A percentile compares a stretch with the other conserved stretches of the same genome.
These are phyloP conservation scores for Chaetoscypha palmicola DNA, from an alignment of 2,329 filamentous ascomycete genomes.

Conservation along the genomic window DNA sequence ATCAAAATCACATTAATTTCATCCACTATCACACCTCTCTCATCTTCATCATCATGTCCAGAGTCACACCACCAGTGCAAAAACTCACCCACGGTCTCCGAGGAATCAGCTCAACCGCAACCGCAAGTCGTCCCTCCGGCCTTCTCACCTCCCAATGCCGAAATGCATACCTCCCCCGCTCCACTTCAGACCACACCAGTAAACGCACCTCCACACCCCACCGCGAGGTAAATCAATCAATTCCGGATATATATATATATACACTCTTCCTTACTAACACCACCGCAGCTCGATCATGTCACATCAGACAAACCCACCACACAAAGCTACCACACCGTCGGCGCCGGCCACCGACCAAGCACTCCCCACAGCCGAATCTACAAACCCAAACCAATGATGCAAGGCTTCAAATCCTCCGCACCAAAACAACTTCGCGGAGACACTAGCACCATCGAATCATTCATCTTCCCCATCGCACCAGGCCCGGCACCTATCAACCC, in stretches of 20 bases:
- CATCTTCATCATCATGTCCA: slow-evolving; percentile 22
- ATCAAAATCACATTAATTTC: not conserved
- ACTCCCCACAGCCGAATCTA: too few relatives aligned
- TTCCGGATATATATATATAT: not conserved
- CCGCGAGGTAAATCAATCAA: too few relatives aligned
- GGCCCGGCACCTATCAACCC: slow-evolving; percentile 23
- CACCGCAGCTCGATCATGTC: slow-evolving; percentile 22
- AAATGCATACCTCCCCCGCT: slow-evolving; percentile 24
- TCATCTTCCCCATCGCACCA: slow-evolving; percentile 44
- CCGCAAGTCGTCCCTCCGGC: slow-evolving; percentile 18
- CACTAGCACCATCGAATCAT: slow-evolving; percentile 36
- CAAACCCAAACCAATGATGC: slow-evolving; percentile 49
- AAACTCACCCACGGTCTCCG: slow-evolving; percentile 23
- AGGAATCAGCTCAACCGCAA: slow-evolving; percentile 24
- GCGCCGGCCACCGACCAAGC: slow-evolving; percentile 28
- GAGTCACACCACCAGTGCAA: slow-evolving; percentile 28
- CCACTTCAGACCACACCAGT: slow-evolving; percentile 20
- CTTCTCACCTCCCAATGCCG: slow-evolving; percentile 21
- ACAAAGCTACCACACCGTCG: slow-evolving; percentile 23
- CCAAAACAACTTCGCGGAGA: slow-evolving; percentile 32
- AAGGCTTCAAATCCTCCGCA: slow-evolving; percentile 50
- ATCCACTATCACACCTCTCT: not conserved
- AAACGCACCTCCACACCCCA: too few relatives aligned
- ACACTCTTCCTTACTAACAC: slow-evolving; percentile 5
- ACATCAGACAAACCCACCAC: slow-evolving; percentile 20